Percentiles rank a stretch among this genome's conserved stretches.
These are phyloP conservation scores for Xerocomus minutiporus DNA, from an alignment of 1,284 basidiomycete species.

Conservation along the genomic window DNA sequence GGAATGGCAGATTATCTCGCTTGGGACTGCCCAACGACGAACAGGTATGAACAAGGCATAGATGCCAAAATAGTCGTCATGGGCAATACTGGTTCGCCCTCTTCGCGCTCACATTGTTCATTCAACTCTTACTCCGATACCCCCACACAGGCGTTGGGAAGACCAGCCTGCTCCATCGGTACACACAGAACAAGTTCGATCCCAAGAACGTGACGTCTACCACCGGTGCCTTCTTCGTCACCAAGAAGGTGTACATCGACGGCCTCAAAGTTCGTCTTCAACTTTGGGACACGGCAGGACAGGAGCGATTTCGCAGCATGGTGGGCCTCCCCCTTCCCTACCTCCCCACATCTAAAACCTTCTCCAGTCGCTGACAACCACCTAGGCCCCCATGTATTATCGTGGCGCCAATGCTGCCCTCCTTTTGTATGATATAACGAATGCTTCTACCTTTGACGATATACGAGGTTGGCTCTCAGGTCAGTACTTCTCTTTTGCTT, in stretches of 20 bases:
- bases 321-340: slow-evolving; percentile 39
- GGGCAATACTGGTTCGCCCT: slow-evolving; percentile 79
- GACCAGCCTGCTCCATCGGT: slow-evolving; percentile 89
- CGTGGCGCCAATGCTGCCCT: slow-evolving; percentile 96
- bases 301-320: slow-evolving; percentile 94
- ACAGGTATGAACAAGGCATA: slow-evolving; percentile 73
- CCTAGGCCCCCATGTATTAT: slow-evolving; percentile 97
- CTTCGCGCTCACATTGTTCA: slow-evolving; percentile 8
- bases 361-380: slow-evolving; percentile 12
- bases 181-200: slow-evolving; percentile 88
- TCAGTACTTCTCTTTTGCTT: slow-evolving; percentile 20
- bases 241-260: slow-evolving; percentile 88
- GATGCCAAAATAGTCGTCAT: slow-evolving; percentile 98
- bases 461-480: slow-evolving; percentile 92
- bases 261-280: slow-evolving; percentile 84
- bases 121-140: slow-evolving; percentile 9
- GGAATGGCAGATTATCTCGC: slow-evolving; percentile 44
- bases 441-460: slow-evolving; percentile 84
- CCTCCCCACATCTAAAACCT: slow-evolving; percentile 15
- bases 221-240: slow-evolving; percentile 92
- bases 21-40: slow-evolving; percentile 59
- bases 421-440: slow-evolving; percentile 96
- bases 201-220: slow-evolving; percentile 85
- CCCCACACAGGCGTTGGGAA: slow-evolving; percentile 77
- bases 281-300: slow-evolving; percentile 96